Evolutionary conservation across 2,329 filamentous ascomycete species (phyloP).

Genomic region (Sporothrix dimorphospora): DNA sequence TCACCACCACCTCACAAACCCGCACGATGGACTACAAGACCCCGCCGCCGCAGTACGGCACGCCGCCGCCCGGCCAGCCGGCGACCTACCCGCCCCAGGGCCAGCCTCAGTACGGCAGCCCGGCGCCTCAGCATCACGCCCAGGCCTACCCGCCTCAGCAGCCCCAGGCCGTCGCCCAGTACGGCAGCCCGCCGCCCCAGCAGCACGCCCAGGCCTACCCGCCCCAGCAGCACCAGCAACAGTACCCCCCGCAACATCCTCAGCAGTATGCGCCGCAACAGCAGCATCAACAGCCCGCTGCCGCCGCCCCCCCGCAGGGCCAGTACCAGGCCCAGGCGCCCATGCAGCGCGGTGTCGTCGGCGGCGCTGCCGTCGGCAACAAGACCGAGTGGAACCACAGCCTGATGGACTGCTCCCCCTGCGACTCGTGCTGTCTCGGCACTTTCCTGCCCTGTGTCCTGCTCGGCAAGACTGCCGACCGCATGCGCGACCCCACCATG

Average conservation of each 20-base stretch:
- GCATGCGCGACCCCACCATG: constrained; percentile 50
- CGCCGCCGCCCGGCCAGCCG: constrained; percentile 21
- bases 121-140: constrained; percentile 14
- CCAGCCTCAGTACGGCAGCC: constrained; percentile 26
- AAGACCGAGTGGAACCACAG: constrained; percentile 43
- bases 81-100: constrained; percentile 5
- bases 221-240: not conserved
- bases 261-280: constrained; percentile 11
- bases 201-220: constrained; percentile 27
- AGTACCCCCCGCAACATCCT: constrained; percentile 9
- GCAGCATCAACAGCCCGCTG: constrained; percentile 16
- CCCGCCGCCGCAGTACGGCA: constrained; percentile 28
- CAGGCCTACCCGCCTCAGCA: constrained; percentile 7
- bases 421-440: constrained; percentile 45
- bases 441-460: constrained; percentile 51
- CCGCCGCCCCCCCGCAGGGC: not conserved
- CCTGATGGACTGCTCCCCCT: constrained; percentile 48
- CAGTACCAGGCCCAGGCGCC: constrained; percentile 28
- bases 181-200: constrained; percentile 34
- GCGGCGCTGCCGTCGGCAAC: not conserved
- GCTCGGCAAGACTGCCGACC: constrained; percentile 49
- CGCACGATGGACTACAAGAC: constrained; percentile 38
- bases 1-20: not conserved
- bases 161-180: constrained; percentile 17
- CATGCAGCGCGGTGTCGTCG: constrained; percentile 30